Conservation (phyloP, 2,329 filamentous ascomycete genomes). For the Phaeophleospora eucalypticola region DNA sequence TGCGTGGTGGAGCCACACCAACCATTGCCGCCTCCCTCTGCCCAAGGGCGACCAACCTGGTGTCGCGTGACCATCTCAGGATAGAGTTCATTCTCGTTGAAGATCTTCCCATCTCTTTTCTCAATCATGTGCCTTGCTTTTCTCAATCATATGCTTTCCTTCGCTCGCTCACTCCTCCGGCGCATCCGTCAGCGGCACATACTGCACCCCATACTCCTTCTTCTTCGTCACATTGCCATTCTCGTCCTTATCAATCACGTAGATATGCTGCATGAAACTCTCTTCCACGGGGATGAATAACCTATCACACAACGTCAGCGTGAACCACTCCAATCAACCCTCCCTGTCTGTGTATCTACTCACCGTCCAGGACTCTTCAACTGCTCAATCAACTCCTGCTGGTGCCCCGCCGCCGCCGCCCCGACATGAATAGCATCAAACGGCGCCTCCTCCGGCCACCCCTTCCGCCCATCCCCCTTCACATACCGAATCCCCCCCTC, state of each 20-base stretch:
- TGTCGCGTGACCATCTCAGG: too few relatives aligned
- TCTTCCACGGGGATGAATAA: conserved; percentile 76
- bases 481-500: conserved; percentile 66
- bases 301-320: conserved; percentile 33
- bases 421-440: conserved; percentile 98
- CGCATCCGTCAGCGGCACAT: conserved; percentile 73
- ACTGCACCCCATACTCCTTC: conserved; percentile 66
- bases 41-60: too few relatives aligned
- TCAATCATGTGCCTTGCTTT: too few relatives aligned
- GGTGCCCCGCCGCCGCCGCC: conserved; percentile 72
- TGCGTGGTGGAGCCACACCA: too few relatives aligned
- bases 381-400: conserved; percentile 69
- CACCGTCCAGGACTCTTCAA: conserved; percentile 69
- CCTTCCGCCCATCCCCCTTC: conserved; percentile 59
- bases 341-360: too few relatives aligned
- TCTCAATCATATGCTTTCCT: too few relatives aligned
- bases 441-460: conserved; percentile 45
- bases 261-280: conserved; percentile 60
- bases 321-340: too few relatives aligned
- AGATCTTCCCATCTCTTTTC: too few relatives aligned
- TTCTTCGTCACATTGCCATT: conserved; percentile 58
- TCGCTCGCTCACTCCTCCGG: conserved; percentile 41
- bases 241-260: conserved; percentile 67
- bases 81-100: too few relatives aligned
- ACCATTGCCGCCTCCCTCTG: too few relatives aligned